Percentiles rank a stretch among this genome's conserved stretches.
phyloP scores from a whole-genome alignment of 805 yeast genomes.

The Sugiyamaella smithiae region DNA sequence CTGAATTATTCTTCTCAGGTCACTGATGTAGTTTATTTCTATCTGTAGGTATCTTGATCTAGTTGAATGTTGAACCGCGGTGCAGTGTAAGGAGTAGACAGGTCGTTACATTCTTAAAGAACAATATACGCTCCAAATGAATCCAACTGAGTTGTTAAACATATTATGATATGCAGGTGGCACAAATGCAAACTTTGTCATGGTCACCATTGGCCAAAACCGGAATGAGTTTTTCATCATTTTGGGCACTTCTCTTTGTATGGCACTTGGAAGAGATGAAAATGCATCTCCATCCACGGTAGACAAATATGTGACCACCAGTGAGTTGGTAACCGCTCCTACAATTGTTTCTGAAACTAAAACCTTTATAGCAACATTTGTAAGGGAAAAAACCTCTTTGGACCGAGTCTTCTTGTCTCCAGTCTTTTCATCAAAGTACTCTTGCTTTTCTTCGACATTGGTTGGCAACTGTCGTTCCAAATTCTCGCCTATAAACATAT shows the following conservation, averaged over 20 bases:
- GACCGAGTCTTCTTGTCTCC: not conserved
- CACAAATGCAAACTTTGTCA: constrained; percentile 7
- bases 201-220: constrained; percentile 15
- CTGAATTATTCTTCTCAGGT: too few relatives aligned
- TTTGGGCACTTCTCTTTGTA: constrained; percentile 10
- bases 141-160: constrained; percentile 13
- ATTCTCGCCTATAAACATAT: constrained; percentile 1
- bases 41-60: too few relatives aligned
- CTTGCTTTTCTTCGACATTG: not conserved
- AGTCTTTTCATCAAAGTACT: not conserved
- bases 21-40: too few relatives aligned
- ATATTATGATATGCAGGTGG: constrained; percentile 9
- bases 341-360: constrained; percentile 10
- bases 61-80: too few relatives aligned
- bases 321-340: constrained; percentile 8
- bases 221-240: constrained; percentile 12
- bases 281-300: constrained; percentile 9
- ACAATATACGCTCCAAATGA: constrained; percentile 14
- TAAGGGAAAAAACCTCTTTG: constrained; percentile 9
- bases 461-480: constrained; percentile 3
- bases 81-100: too few relatives aligned
- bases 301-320: constrained; percentile 4
- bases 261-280: not conserved
- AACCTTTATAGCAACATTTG: constrained; percentile 12
- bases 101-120: not conserved